A percentile compares a stretch with the other conserved stretches of the same genome.
Evolutionary conservation across 2,329 filamentous ascomycete species (phyloP).

Genomic region (Colletotrichum tropicale): DNA sequence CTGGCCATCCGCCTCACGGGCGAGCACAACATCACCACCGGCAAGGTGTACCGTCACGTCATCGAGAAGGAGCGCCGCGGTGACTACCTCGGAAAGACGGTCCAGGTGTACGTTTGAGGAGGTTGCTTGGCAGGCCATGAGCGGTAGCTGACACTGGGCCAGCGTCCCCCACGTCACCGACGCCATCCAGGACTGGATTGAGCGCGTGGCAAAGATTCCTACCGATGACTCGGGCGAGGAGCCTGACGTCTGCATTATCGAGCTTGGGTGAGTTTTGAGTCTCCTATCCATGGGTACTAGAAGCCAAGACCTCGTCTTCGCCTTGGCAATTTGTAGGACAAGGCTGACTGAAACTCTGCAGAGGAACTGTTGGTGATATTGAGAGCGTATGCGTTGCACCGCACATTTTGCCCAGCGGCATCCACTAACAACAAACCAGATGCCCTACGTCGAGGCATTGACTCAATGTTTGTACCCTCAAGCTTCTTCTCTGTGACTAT

Average conservation of each 20-base stretch:
- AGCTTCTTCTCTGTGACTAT: not conserved
- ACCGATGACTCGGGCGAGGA: slow-evolving; percentile 83
- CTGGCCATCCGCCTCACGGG: slow-evolving; percentile 80
- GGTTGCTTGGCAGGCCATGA: not conserved
- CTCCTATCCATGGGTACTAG: not conserved
- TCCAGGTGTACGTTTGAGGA: slow-evolving; percentile 66
- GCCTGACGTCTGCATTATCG: slow-evolving; percentile 87
- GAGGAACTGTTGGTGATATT: slow-evolving; percentile 67
- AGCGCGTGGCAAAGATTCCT: slow-evolving; percentile 81
- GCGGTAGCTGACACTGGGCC: not conserved
- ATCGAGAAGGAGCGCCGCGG: slow-evolving; percentile 71
- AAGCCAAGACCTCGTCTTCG: not conserved
- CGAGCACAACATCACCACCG: slow-evolving; percentile 96
- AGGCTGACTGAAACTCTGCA: not conserved
- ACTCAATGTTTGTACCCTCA: slow-evolving; percentile 55
- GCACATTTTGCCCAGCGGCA: not conserved
- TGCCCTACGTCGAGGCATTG: slow-evolving; percentile 87
- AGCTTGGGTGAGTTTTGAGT: slow-evolving; percentile 49
- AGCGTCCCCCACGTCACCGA: slow-evolving; percentile 87
- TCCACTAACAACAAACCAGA: slow-evolving; percentile 30
- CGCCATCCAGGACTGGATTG: slow-evolving; percentile 91
- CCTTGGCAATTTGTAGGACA: not conserved
- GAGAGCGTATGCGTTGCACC: slow-evolving; percentile 56
- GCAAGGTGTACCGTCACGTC: slow-evolving; percentile 92
- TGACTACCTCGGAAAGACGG: slow-evolving; percentile 86